These are phyloP conservation scores for Litchi chinensis DNA, from an alignment of 345 rosid genomes.

Conservation along the genomic window DNA sequence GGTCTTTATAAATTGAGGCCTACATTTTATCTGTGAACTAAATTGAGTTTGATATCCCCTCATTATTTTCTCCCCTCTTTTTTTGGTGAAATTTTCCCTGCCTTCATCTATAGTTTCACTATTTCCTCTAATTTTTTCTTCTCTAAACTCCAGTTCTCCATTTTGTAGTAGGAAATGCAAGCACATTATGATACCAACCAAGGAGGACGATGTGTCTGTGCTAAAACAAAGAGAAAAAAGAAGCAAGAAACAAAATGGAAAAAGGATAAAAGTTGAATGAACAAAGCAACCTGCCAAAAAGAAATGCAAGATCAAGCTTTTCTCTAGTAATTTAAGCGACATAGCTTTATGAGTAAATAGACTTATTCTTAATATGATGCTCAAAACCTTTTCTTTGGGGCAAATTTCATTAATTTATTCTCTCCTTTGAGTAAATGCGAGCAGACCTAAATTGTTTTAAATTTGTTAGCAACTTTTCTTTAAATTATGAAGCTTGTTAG, in stretches of 20 bases:
- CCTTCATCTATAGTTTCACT: too few relatives aligned
- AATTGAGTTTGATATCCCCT: too few relatives aligned
- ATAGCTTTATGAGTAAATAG: not conserved
- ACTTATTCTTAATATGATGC: slow-evolving; percentile 1
- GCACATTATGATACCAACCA: not conserved
- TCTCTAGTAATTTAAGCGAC: not conserved
- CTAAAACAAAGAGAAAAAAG: not conserved
- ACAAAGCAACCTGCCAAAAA: not conserved
- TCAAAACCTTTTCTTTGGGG: not conserved
- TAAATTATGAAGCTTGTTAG: not conserved
- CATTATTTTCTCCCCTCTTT: too few relatives aligned
- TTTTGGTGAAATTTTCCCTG: too few relatives aligned
- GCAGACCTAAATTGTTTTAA: not conserved
- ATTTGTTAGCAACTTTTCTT: not conserved
- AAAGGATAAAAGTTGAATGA: not conserved
- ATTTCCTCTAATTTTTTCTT: too few relatives aligned
- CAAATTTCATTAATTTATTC: not conserved
- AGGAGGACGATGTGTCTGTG: not conserved
- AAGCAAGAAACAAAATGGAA: not conserved
- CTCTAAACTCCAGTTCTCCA: too few relatives aligned
- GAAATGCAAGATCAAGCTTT: not conserved
- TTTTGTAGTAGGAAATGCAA: not conserved
- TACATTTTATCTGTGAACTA: too few relatives aligned
- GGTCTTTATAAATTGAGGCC: too few relatives aligned
- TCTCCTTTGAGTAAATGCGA: not conserved